These are phyloP conservation scores for Syzygium jambos DNA, from an alignment of 345 rosid genomes.

Conservation along the genomic window DNA sequence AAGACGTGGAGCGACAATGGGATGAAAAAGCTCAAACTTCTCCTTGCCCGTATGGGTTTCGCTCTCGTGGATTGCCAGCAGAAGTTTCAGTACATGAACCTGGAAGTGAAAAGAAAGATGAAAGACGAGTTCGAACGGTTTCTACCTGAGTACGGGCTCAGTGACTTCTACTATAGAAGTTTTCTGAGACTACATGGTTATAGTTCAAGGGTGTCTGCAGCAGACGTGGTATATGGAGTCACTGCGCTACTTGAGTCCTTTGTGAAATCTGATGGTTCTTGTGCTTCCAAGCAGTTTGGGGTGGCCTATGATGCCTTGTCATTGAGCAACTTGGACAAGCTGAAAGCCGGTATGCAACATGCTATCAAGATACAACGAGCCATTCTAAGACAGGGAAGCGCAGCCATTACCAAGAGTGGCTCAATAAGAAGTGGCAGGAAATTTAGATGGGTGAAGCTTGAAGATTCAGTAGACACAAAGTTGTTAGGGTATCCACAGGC, in stretches of 20 bases:
- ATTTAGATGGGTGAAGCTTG: constrained; percentile 94
- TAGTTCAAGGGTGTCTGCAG: constrained; percentile 92
- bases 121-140: constrained; percentile 80
- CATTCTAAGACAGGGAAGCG: constrained; percentile 90
- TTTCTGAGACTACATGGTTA: constrained; percentile 82
- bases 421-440: constrained; percentile 84
- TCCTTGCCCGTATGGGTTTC: constrained; percentile 94
- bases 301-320: constrained; percentile 92
- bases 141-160: constrained; percentile 84
- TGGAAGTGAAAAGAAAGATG: constrained; percentile 80
- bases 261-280: constrained; percentile 55
- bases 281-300: constrained; percentile 90
- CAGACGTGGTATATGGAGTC: constrained; percentile 92
- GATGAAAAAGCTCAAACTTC: constrained; percentile 87
- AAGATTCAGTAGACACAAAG: constrained; percentile 67
- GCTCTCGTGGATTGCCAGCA: constrained; percentile 92
- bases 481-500: constrained; percentile 93
- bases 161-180: constrained; percentile 80
- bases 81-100: constrained; percentile 93
- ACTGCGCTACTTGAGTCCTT: constrained; percentile 96
- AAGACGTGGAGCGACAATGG: constrained; percentile 99
- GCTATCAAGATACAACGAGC: constrained; percentile 89
- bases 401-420: constrained; percentile 76
- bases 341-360: constrained; percentile 83
- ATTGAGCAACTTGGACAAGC: constrained; percentile 59